Conservation (phyloP, 1,284 basidiomycete species). For the Pseudozyma thailandica region DNA sequence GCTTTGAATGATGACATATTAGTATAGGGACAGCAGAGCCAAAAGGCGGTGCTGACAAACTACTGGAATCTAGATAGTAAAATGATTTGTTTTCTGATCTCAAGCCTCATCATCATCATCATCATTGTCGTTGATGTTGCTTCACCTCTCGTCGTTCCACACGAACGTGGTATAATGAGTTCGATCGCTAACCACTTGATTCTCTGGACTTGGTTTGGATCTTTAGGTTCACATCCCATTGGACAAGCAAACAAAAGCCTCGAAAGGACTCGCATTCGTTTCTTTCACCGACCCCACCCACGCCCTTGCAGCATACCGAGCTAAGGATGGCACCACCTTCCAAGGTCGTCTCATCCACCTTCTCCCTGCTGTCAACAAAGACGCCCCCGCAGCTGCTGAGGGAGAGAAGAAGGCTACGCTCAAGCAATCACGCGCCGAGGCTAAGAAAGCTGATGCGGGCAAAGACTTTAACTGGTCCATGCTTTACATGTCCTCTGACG, state of each 20-base stretch:
- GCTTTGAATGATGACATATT: conserved; percentile 54
- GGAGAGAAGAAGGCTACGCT: conserved; percentile 47
- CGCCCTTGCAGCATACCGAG: conserved; percentile 81
- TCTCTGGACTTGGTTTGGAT: neutral
- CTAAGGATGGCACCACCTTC: conserved; percentile 85
- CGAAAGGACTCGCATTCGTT: conserved; percentile 81
- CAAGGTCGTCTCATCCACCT: conserved; percentile 93
- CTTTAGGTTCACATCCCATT: conserved; percentile 83
- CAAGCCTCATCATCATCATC: neutral
- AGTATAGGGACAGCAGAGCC: conserved; percentile 68
- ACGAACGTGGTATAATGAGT: neutral
- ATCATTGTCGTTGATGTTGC: conserved; percentile 2
- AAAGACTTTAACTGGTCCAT: conserved; percentile 95
- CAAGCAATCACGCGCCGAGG: conserved; percentile 74
- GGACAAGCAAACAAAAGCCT: conserved; percentile 75
- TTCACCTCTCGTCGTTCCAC: no score
- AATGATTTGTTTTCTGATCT: conserved; percentile 45
- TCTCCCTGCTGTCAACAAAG: conserved; percentile 79
- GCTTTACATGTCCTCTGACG: conserved; percentile 96
- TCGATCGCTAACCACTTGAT: conserved; percentile 13
- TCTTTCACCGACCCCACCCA: conserved; percentile 76
- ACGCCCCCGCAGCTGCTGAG: conserved; percentile 50
- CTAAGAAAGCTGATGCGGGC: conserved; percentile 78
- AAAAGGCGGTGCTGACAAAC: conserved; percentile 51
- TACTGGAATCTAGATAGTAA: conserved; percentile 67